A percentile compares a stretch with the other conserved stretches of the same genome.
These are phyloP conservation scores for Pleurotus sapidus DNA, from an alignment of 768 basidiomycete species.

Conservation along the genomic window DNA sequence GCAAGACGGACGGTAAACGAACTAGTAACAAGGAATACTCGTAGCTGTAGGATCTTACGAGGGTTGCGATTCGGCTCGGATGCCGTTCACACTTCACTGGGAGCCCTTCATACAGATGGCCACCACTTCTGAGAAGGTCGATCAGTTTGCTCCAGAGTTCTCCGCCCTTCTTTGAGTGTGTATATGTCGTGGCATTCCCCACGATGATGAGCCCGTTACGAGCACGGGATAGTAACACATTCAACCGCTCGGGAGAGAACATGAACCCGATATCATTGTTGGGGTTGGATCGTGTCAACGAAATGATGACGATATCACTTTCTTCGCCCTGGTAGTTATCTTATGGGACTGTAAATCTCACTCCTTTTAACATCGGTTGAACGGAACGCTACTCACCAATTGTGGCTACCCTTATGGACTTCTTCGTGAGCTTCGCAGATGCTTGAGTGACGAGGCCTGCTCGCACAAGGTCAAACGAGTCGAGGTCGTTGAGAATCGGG, in stretches of 20 bases:
- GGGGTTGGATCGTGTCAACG: constrained; percentile 58
- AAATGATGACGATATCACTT: constrained; percentile 62
- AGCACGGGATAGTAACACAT: constrained; percentile 69
- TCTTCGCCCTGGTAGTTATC: constrained; percentile 82
- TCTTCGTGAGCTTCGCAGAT: constrained; percentile 37
- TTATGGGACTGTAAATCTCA: constrained; percentile 16
- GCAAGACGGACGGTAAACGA: too few relatives aligned
- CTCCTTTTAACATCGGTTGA: background rate
- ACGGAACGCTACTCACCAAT: constrained; percentile 43
- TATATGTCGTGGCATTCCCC: constrained; percentile 62
- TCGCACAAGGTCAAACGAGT: constrained; percentile 52
- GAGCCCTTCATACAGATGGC: constrained; percentile 56
- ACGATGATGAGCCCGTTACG: constrained; percentile 64
- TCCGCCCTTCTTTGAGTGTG: constrained; percentile 44
- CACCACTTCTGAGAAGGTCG: constrained; percentile 33
- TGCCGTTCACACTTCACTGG: constrained; percentile 61
- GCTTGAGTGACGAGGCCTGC: constrained; percentile 49
- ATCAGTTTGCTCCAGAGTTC: constrained; percentile 53
- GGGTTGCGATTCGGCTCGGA: constrained; percentile 31
- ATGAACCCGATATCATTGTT: constrained; percentile 66
- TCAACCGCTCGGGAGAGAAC: constrained; percentile 65
- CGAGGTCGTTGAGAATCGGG: constrained; percentile 61
- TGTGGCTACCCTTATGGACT: constrained; percentile 54
- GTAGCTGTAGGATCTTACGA: constrained; percentile 20
- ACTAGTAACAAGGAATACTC: constrained; percentile 6